Base-by-base conservation (phyloP, 2,329 filamentous ascomycete species). In the Ustilaginoidea virens region DNA sequence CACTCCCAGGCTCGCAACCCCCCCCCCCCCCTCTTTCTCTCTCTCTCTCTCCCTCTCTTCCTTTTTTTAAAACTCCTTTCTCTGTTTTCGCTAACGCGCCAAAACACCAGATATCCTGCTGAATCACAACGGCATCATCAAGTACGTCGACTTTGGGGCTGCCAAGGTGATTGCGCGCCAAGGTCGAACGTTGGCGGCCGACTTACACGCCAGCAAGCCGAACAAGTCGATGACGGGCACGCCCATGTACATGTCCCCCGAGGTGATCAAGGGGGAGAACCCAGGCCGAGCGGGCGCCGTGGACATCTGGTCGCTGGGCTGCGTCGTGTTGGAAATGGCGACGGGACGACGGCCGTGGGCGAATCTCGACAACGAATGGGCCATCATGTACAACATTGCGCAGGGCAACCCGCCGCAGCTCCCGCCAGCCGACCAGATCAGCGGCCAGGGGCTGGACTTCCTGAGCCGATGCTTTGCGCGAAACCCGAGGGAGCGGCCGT, bases 301-400 rank as follows among this genome's bases (percentile, higher is more conserved):
- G 25, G 87, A 98, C 48, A 76, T 96, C 36, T 98, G 87, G 87
- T 94, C 86, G 3, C 66, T 98, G 3, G 87, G 90, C 30, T 98
- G 90, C 48, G 90, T 98, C 21, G 82, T 98, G 39, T 69, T 94
- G 23, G 90, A 98, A 54, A 96, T 98, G 87, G 83, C 83, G 4
- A 98, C 90, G 0, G 90, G 90, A 13, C 73, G 85, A 36, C 74
- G 87, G 11, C 90, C 90, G 1, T 98, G 90, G 90, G 83, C 85
- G 16, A 83, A 78, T 39, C 73, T 96, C 26, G 90, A 98, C 59
- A 98, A 98, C 49, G 90, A 98, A 54, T 98, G 86, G 85, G 90
- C 90, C 23, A 96, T 98, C 58, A 98, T 98, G 90, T 98, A 94
- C 66, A 96, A 96, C 60, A 98, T 98, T 46, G 90, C 90, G 1